phyloP scores from a whole-genome alignment of 768 basidiomycete genomes.

The Kondoa subrosea region DNA sequence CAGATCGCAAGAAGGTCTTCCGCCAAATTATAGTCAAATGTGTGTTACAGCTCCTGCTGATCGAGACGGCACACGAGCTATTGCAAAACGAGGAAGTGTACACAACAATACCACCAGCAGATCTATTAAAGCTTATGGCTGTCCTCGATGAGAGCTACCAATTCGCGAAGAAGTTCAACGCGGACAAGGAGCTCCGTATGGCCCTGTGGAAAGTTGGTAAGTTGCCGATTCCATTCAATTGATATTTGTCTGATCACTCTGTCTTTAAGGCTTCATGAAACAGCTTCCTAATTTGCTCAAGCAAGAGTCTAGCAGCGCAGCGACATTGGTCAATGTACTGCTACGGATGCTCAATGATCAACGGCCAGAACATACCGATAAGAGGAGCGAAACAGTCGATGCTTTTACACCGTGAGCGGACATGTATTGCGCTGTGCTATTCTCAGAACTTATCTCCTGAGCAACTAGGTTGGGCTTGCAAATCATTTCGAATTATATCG shows the following conservation, averaged over 20 bases:
- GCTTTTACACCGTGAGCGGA: slow-evolving; percentile 48
- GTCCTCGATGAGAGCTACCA: slow-evolving; percentile 94
- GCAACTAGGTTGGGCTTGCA: slow-evolving; percentile 48
- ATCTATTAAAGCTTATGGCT: slow-evolving; percentile 81
- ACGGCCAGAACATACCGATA: slow-evolving; percentile 53
- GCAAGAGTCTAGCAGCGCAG: slow-evolving; percentile 92
- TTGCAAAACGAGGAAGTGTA: slow-evolving; percentile 85
- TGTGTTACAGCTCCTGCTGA: slow-evolving; percentile 83
- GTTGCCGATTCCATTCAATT: slow-evolving; percentile 33
- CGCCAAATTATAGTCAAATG: slow-evolving; percentile 99
- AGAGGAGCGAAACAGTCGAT: slow-evolving; percentile 48
- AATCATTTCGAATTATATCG: slow-evolving; percentile 77
- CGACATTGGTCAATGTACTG: slow-evolving; percentile 80
- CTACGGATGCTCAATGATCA: slow-evolving; percentile 85
- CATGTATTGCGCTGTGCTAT: neutral
- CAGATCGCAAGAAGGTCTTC: slow-evolving; percentile 42
- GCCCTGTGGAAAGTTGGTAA: slow-evolving; percentile 98
- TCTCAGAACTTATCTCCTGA: slow-evolving; percentile 41
- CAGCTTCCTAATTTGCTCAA: slow-evolving; percentile 93
- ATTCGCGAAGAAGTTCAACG: slow-evolving; percentile 93
- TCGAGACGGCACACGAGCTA: slow-evolving; percentile 91
- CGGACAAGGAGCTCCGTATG: slow-evolving; percentile 89
- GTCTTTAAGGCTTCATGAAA: slow-evolving; percentile 80
- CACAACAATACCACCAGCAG: slow-evolving; percentile 79
- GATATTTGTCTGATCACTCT: neutral